Base-by-base conservation (phyloP, 2,329 filamentous ascomycete species). In the Colletotrichum tofieldiae region DNA sequence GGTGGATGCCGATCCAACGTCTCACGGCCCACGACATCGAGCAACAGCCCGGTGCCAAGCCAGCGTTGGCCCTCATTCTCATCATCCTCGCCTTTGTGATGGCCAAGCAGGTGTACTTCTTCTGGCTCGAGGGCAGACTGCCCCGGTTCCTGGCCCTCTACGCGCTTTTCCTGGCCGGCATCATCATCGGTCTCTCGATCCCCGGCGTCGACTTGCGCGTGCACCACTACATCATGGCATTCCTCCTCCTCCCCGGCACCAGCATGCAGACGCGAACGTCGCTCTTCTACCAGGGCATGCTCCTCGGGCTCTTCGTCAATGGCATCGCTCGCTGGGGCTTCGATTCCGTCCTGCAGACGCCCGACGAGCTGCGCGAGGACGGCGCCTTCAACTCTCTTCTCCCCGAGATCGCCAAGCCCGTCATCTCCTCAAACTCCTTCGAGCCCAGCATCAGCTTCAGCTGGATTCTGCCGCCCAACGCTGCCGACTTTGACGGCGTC, bases 251-350 rank as follows among this genome's bases (percentile, higher is more conserved):
- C 8, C 94, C 95, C 0, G 96, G 95, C 0, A 98, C 96, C 0
- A 92, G 91, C 67, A 91, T 98, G 81, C 95, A 98, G 76, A 98
- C 93, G 8, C 90, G 96, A 0, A 93, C 94, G 0, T 92, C 92
- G 0, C 85, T 98, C 11, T 82, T 98, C 2, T 98, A 96, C 78
- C 96, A 98, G 81, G 96, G 96, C 16, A 85, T 99, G 5, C 86
- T 99, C 0, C 85, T 98, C 7, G 96, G 96, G 0, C 87, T 98
- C 0, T 98, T 98, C 81, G 92, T 98, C 83, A 98, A 98, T 79
- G 96, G 96, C 63, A 91, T 96, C 73, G 95, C 95, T 3, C 89
- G 96, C 52, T 98, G 96, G 96, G 95, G 95, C 0, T 99, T 97
- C 81, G 95, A 94, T 74, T 89, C 93, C 1, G 90, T 99, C 59